Evolutionary conservation across 2,329 filamentous ascomycete genomes (phyloP), one percentile per base, ranked within the genome.

Genomic region (Colletotrichum acutatum): DNA sequence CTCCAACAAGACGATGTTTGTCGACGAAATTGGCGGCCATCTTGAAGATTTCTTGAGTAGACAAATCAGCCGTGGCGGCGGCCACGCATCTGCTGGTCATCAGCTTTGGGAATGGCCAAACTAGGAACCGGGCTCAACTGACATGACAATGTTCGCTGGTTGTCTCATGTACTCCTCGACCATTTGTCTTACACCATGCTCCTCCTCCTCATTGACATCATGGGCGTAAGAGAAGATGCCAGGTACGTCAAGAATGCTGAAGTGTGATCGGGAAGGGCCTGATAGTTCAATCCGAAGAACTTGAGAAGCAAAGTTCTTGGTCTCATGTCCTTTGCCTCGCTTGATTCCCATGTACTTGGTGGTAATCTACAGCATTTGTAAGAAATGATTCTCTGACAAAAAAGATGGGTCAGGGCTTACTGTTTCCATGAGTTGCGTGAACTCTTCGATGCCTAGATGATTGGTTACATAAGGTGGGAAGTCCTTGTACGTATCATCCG

Each of bases 91-190:
- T 82, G 42, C 1, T 2, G 54, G 9, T 22, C 34, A 22, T 75
- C 24, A 72, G 49, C 14, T 3, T 49, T 9, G 8, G 5, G 12
- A n/a, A 9, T 11, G 7, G 3, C 19, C 12, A 9, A 24, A n/a
- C 1, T 0, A 0, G 4, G 4, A 34, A n/a, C n/a, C n/a, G n/a
- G 1, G 2, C 19, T 5, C 1, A 14, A 75, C 82, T 77, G 57
- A 84, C 82, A 84, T 82, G 19, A 84, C 79, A 24, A 84, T 81
- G 37, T 82, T 84, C 34, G 81, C 78, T 4, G 76, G 75, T 16
- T 79, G 78, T 16, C 73, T 76, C 80, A 84, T 83, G 52, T 84
- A 84, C 12, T 80, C 75, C 3, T 77, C 72, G 4, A 82, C 78
- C 81, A 84, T 80, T 3, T 71, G 74, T 19, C 77, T 75, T 1